Percentiles rank a stretch among this genome's conserved stretches.
These are phyloP conservation scores for Ustilago trichophora DNA, from an alignment of 1,284 basidiomycete species.

Conservation along the genomic window DNA sequence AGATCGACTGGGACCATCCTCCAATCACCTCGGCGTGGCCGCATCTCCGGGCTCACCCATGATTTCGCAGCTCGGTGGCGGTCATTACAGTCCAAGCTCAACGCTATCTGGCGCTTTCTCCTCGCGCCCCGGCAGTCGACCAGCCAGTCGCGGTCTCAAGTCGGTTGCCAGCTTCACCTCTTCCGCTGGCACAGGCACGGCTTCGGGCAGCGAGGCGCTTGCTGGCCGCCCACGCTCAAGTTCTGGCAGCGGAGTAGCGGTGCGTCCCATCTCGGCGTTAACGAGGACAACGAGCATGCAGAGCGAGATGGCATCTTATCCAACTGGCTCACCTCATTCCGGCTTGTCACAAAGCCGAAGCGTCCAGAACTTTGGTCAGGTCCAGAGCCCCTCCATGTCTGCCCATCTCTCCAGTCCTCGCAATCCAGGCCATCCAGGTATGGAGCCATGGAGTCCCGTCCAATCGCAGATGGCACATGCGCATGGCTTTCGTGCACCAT, in stretches of 20 bases:
- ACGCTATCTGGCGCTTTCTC: conserved; percentile 50
- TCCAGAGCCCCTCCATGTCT: conserved; percentile 26
- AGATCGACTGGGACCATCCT: conserved; percentile 15
- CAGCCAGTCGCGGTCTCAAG: conserved; percentile 45
- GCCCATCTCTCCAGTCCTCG: conserved; percentile 27
- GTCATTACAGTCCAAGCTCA: conserved; percentile 44
- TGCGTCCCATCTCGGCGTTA: conserved; percentile 31
- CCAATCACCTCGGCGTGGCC: conserved; percentile 26
- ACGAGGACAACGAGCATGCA: conserved; percentile 46
- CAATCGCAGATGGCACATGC: conserved; percentile 28
- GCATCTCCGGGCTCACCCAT: conserved; percentile 37
- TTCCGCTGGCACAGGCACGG: conserved; percentile 28
- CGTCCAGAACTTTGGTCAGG: conserved; percentile 32
- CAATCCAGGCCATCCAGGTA: conserved; percentile 9
- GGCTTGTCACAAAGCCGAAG: conserved; percentile 41
- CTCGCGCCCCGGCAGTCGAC: conserved; percentile 44
- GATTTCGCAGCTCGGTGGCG: conserved; percentile 21
- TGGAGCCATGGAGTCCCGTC: conserved; percentile 39
- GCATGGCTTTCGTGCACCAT: conserved; percentile 23
- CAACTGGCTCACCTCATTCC: conserved; percentile 10
- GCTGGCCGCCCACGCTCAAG: conserved; percentile 29
- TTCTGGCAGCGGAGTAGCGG: conserved; percentile 17
- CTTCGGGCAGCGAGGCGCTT: conserved; percentile 16
- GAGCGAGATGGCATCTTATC: conserved; percentile 28
- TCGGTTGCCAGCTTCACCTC: conserved; percentile 53